Percentiles rank a stretch among this genome's conserved stretches.
These are phyloP conservation scores for Saccharomyces hybrid DNA, from an alignment of 1,139 yeast genomes.

Conservation along the genomic window DNA sequence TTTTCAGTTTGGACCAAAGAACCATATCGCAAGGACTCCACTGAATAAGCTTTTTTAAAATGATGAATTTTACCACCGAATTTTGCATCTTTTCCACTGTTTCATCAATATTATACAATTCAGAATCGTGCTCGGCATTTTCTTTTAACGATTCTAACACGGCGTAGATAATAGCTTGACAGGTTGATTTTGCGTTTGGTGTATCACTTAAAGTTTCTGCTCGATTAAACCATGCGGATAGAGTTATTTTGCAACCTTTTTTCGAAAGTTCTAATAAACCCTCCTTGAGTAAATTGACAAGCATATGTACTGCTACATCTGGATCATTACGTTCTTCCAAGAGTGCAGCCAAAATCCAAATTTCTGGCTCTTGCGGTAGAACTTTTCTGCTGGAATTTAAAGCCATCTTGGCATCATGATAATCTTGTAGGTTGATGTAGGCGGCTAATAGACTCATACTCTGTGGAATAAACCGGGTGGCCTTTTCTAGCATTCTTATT, in stretches of 20 bases:
- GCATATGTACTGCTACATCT: conserved; percentile 35
- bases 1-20: conserved; percentile 51
- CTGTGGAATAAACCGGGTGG: conserved; percentile 60
- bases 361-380: conserved; percentile 43
- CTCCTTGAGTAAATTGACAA: conserved; percentile 42
- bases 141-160: conserved; percentile 22
- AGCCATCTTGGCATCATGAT: conserved; percentile 44
- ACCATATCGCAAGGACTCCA: conserved; percentile 43
- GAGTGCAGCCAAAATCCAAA: conserved; percentile 69
- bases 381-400: conserved; percentile 55
- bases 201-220: conserved; percentile 38
- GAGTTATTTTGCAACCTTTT: conserved; percentile 43
- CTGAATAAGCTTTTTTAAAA: conserved; percentile 26
- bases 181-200: conserved; percentile 21
- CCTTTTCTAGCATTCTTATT: conserved; percentile 51
- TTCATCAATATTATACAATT: conserved; percentile 1
- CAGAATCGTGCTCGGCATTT: background rate
- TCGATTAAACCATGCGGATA: conserved; percentile 43
- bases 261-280: conserved; percentile 44
- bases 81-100: background rate
- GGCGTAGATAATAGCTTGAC: conserved; percentile 20
- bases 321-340: conserved; percentile 54
- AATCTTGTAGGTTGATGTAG: conserved; percentile 39
- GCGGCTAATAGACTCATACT: conserved; percentile 60
- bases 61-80: background rate